These are phyloP conservation scores for Pyrenophora graminea DNA, from an alignment of 2,329 filamentous ascomycete genomes.

Conservation along the genomic window DNA sequence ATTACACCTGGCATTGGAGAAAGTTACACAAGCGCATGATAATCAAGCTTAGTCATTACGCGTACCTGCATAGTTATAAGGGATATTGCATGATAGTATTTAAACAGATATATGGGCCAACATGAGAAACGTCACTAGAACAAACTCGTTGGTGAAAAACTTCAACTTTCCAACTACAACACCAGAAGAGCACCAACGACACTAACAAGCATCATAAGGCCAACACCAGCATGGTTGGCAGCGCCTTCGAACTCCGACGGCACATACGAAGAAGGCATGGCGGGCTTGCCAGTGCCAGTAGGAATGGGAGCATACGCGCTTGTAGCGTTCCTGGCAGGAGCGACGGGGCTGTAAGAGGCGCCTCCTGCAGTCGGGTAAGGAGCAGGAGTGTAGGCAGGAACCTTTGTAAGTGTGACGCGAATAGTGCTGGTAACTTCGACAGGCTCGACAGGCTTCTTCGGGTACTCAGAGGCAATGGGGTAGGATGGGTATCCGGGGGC, in stretches of 20 bases:
- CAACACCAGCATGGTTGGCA: slow-evolving; percentile 29
- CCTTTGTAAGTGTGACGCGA: slow-evolving; percentile 31
- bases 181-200: slow-evolving; percentile 26
- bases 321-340: slow-evolving; percentile 13
- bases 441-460: slow-evolving; percentile 19
- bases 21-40: too few species aligned
- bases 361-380: slow-evolving; percentile 14
- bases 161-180: slow-evolving; percentile 18
- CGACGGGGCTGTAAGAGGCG: slow-evolving; percentile 9
- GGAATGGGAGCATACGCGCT: slow-evolving; percentile 15
- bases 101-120: slow-evolving; percentile 1
- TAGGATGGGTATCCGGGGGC: slow-evolving; percentile 1
- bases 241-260: slow-evolving; percentile 31
- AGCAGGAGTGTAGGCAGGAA: slow-evolving; percentile 18
- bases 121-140: slow-evolving; percentile 6
- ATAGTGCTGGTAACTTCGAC: slow-evolving; percentile 8
- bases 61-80: slow-evolving; percentile 3
- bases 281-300: slow-evolving; percentile 19
- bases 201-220: slow-evolving; percentile 23
- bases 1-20: too few species aligned
- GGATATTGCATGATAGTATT: slow-evolving; percentile 2
- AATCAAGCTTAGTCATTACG: not conserved
- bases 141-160: too few species aligned
- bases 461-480: slow-evolving; percentile 13
- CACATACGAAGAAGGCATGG: slow-evolving; percentile 16